phyloP scores from a whole-genome alignment of 805 yeast species.

The Kodamaea sagamina region DNA sequence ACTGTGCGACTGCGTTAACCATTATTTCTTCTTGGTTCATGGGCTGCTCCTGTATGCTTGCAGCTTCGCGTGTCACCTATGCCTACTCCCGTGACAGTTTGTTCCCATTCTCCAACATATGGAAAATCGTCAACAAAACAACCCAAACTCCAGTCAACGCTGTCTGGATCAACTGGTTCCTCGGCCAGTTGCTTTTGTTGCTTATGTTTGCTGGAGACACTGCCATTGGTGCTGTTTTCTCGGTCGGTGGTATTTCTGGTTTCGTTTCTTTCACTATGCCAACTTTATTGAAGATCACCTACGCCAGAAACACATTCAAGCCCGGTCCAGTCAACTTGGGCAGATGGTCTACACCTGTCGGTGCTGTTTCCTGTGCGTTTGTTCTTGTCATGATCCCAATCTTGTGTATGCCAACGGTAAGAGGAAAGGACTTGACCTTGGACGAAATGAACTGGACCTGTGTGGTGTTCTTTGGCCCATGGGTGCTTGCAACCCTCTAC shows the following conservation, averaged over 20 bases:
- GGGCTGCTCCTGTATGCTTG: conserved; percentile 63
- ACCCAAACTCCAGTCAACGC: conserved; percentile 69
- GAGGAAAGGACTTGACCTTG: conserved; percentile 39
- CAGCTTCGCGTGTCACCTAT: conserved; percentile 66
- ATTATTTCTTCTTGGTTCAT: conserved; percentile 45
- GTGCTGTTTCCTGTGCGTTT: conserved; percentile 50
- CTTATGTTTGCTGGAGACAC: conserved; percentile 64
- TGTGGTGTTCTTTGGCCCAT: conserved; percentile 61
- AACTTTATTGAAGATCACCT: conserved; percentile 57
- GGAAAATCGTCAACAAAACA: conserved; percentile 50
- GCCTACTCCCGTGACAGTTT: conserved; percentile 71
- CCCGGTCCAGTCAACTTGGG: conserved; percentile 75
- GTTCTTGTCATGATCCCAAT: conserved; percentile 60
- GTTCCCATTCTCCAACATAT: conserved; percentile 55
- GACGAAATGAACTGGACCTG: conserved; percentile 59
- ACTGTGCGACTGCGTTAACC: conserved; percentile 44
- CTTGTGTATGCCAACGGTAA: conserved; percentile 53
- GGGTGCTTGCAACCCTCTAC: conserved; percentile 54
- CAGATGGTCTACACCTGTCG: conserved; percentile 47
- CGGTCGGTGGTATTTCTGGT: conserved; percentile 71
- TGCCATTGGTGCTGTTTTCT: conserved; percentile 70
- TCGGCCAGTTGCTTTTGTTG: conserved; percentile 57
- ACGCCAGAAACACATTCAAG: conserved; percentile 51
- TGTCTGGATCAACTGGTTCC: conserved; percentile 55
- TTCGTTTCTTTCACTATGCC: conserved; percentile 70